These are phyloP conservation scores for Chrysanthemum makinoi DNA, from an alignment of 129 eudicot genomes.

Conservation along the genomic window DNA sequence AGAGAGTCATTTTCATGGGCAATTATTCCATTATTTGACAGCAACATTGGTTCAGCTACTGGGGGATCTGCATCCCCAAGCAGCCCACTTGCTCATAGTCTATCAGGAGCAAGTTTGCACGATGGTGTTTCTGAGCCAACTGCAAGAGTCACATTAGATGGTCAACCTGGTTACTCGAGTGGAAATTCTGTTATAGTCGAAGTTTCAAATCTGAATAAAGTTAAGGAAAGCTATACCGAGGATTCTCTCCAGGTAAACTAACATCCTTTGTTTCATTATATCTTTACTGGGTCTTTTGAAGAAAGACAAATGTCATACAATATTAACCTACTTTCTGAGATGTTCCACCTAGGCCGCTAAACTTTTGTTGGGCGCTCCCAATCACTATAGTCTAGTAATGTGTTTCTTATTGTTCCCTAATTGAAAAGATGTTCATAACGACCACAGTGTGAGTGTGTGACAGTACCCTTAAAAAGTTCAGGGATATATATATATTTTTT, in stretches of 20 bases:
- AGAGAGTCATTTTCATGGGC: constrained; percentile 98
- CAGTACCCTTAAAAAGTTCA: not conserved
- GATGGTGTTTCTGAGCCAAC: constrained; percentile 65
- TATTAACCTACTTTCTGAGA: too few relatives aligned
- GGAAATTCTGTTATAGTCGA: constrained; percentile 94
- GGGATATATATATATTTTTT: too few relatives aligned
- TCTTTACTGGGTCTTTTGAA: constrained; percentile 1
- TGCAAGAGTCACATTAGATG: constrained; percentile 78
- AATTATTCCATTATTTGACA: constrained; percentile 83
- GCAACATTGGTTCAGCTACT: constrained; percentile 64
- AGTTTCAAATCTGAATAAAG: constrained; percentile 93
- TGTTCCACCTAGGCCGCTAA: not conserved
- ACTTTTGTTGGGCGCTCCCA: not conserved
- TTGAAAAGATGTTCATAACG: not conserved
- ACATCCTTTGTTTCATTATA: not conserved
- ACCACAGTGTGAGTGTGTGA: too few relatives aligned
- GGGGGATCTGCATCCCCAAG: constrained; percentile 93
- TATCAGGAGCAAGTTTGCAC: constrained; percentile 71
- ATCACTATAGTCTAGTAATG: not conserved
- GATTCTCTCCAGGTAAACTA: constrained; percentile 78
- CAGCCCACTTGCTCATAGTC: constrained; percentile 74
- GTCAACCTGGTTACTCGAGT: constrained; percentile 66
- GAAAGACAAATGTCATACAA: constrained; percentile 3
- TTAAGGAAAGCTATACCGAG: constrained; percentile 92
- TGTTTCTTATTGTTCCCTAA: not conserved